phyloP scores from a whole-genome alignment of 306 rosid species.

The Senna siamea region DNA sequence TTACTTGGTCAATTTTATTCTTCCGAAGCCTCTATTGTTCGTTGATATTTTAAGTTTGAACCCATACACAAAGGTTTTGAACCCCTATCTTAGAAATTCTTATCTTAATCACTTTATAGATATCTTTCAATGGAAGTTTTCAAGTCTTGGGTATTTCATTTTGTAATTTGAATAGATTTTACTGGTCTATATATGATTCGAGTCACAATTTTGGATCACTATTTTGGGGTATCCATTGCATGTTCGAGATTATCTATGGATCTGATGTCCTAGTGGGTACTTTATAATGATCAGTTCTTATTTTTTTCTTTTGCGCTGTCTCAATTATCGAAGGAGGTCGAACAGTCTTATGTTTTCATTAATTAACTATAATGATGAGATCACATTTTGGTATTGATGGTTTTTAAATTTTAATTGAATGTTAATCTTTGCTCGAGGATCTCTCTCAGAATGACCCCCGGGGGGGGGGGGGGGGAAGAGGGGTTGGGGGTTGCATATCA shows the following conservation, averaged over 20 bases:
- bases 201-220: conserved; percentile 8
- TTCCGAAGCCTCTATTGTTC: background rate
- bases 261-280: conserved; percentile 49
- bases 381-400: conserved; percentile 11
- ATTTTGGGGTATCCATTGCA: conserved; percentile 42
- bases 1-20: background rate
- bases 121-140: background rate
- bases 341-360: background rate
- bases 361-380: conserved; percentile 9
- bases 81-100: background rate
- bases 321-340: background rate
- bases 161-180: conserved; percentile 26
- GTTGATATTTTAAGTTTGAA: background rate
- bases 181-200: background rate
- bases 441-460: conserved; percentile 12
- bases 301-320: conserved; percentile 16
- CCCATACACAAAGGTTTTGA: background rate
- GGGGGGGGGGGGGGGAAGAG: too few species aligned
- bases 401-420: background rate
- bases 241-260: conserved; percentile 52
- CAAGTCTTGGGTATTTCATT: background rate
- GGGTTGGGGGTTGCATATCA: conserved; percentile 9
- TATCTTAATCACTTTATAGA: background rate
- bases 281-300: conserved; percentile 17
- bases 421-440: conserved; percentile 12